Conservation (phyloP, 2,329 filamentous ascomycete genomes). For the Xylariaceae sp. region DNA sequence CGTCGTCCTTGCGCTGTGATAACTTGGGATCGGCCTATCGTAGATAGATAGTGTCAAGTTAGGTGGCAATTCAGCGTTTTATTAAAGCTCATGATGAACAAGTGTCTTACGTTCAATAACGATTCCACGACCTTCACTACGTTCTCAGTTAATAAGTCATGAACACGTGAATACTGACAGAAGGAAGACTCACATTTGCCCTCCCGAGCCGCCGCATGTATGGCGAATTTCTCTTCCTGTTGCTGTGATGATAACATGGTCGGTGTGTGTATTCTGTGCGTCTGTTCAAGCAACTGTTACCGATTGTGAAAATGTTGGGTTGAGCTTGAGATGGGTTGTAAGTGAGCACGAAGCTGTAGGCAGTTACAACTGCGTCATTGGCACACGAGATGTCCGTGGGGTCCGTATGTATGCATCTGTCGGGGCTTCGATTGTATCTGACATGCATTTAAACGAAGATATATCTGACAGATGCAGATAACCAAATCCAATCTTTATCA, state of each 20-base stretch:
- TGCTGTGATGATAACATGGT: conserved; percentile 32
- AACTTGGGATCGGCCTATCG: conserved; percentile 72
- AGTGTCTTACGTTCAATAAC: conserved; percentile 55
- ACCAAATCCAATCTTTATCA: background rate
- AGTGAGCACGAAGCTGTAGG: background rate
- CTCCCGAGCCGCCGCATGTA: conserved; percentile 82
- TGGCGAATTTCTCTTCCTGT: conserved; percentile 60
- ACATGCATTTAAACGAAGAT: background rate
- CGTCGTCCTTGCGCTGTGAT: conserved; percentile 67
- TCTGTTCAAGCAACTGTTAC: background rate
- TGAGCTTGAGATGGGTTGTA: background rate
- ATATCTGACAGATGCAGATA: background rate
- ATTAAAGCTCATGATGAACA: conserved; percentile 4
- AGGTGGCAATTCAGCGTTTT: background rate
- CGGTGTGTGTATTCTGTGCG: background rate
- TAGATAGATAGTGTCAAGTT: conserved; percentile 5
- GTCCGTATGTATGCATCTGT: background rate
- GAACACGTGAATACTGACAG: background rate
- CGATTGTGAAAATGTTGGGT: background rate
- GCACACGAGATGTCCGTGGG: background rate
- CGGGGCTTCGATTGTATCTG: background rate
- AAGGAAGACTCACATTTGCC: conserved; percentile 61
- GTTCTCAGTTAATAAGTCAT: conserved; percentile 1
- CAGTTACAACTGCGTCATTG: background rate
- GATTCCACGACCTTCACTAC: conserved; percentile 69